phyloP scores from a whole-genome alignment of 2,329 filamentous ascomycete genomes.

The Scopulariopsis brevicaulis region DNA sequence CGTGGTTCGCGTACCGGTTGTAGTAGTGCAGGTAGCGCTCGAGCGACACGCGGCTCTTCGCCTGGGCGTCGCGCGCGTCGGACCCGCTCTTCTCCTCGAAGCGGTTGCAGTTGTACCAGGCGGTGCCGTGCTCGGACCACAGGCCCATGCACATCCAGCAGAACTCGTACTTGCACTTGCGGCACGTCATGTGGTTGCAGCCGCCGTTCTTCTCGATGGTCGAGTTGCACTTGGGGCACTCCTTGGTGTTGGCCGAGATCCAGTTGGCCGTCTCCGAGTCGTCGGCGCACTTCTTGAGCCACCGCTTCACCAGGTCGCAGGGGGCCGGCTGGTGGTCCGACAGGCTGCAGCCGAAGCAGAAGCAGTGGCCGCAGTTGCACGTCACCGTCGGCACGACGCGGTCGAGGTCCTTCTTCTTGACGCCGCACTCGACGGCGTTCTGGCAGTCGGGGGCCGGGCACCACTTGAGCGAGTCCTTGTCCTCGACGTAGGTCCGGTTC shows the following conservation, averaged over 20 bases:
- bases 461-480: constrained; percentile 93
- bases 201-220: constrained; percentile 99
- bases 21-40: constrained; percentile 99
- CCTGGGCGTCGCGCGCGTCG: constrained; percentile 84
- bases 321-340: constrained; percentile 89
- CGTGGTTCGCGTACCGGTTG: constrained; percentile 97
- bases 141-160: constrained; percentile 99
- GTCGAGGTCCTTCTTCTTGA: constrained; percentile 80
- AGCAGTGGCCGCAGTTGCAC: constrained; percentile 74
- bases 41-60: constrained; percentile 77
- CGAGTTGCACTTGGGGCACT: constrained; percentile 90
- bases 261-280: constrained; percentile 98
- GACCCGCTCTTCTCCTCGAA: constrained; percentile 92
- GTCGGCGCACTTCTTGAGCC: constrained; percentile 97
- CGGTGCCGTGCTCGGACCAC: constrained; percentile 97
- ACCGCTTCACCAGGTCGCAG: constrained; percentile 82
- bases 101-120: constrained; percentile 98
- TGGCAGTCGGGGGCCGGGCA: constrained; percentile 96
- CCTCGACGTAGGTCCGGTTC: constrained; percentile 91
- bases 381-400: constrained; percentile 82
- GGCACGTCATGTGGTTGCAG: constrained; percentile 96
- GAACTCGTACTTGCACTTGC: constrained; percentile 93
- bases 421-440: constrained; percentile 77
- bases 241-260: constrained; percentile 98
- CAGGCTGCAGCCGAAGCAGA: constrained; percentile 90